Base-by-base conservation (phyloP, 1,139 yeast genomes). In the Saccharomycopsis crataegensis region DNA sequence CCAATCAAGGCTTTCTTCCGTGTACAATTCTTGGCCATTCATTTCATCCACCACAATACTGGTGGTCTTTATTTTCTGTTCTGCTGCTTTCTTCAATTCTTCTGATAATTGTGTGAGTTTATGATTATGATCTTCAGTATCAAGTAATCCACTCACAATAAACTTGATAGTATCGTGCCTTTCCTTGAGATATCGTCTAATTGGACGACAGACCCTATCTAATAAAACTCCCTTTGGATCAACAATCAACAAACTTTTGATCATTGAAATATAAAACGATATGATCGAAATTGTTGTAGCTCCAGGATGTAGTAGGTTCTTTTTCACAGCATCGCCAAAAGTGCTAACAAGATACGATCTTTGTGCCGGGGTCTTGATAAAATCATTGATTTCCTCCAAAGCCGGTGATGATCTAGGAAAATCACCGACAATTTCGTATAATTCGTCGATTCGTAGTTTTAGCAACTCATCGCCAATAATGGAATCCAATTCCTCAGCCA, bases 151-250 rank as follows among this genome's bases (percentile, higher is more conserved):
- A 59, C 79, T 74, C 1, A 93, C 91, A 16, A 91, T 71, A 50
- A 79, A 80, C 34, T 75, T 72, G 16, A 89, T 79, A 0, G 94
- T 79, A 64, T 93, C 98, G 1, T 79, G 78, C 58, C 96, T 75
- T 17, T 82, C 82, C 62, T 81, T 80, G 53, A 93, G 71, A 62
- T 79, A 80, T 45, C 77, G 67, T 50, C 95, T 69, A 4, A 88
- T 84, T 0, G 94, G 94, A 37, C 91, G 68, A 0, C 86, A 80
- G 0, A 86, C 94, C 57, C 80, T 80, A 65, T 88, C 96, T 9
- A 89, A 70, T 11, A 89, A 67, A 0, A 89, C 95, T 0, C 96
- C 97, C 46, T 87, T 77, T 1, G 96, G 96, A 62, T 93, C 98
- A n/a, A 93, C 72, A 0, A 84, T 70, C 34, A 86, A 67, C 58